Conservation (phyloP, 805 yeast species). For the Barnettozyma pratensis region DNA sequence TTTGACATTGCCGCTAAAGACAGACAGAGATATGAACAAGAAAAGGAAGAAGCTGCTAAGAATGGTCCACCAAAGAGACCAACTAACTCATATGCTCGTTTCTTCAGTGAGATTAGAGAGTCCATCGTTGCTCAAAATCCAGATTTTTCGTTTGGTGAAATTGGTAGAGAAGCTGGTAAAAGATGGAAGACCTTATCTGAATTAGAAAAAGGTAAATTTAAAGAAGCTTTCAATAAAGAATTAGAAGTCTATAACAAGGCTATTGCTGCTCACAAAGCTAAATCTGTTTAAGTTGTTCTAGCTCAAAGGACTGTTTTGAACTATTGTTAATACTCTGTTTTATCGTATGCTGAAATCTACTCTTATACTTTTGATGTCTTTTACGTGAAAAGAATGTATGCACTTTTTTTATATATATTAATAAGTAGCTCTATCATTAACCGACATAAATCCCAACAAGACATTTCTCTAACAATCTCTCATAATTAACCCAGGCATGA, state of each 20-base stretch:
- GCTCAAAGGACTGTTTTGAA: too few species aligned
- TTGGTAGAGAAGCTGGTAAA: conserved; percentile 71
- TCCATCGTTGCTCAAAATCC: conserved; percentile 14
- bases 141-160: conserved; percentile 21
- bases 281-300: not conserved
- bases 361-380: too few species aligned
- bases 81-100: conserved; percentile 12
- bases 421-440: not conserved
- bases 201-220: conserved; percentile 57
- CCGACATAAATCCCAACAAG: conserved; percentile 50
- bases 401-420: too few species aligned
- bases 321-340: too few species aligned
- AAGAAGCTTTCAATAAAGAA: conserved; percentile 14
- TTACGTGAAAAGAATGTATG: too few species aligned
- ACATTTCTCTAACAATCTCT: conserved; percentile 74
- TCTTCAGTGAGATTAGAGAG: conserved; percentile 11
- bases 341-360: too few species aligned
- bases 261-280: not conserved
- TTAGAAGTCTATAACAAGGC: conserved; percentile 35
- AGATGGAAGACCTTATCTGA: conserved; percentile 81
- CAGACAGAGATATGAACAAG: conserved; percentile 10
- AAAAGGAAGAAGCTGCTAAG: conserved; percentile 12
- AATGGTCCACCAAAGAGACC: conserved; percentile 24
- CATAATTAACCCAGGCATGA: conserved; percentile 79
- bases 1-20: conserved; percentile 11